A percentile compares a stretch with the other conserved stretches of the same genome.
Evolutionary conservation across 208 protist species (phyloP).

Genomic region (Leishmania arabica): DNA sequence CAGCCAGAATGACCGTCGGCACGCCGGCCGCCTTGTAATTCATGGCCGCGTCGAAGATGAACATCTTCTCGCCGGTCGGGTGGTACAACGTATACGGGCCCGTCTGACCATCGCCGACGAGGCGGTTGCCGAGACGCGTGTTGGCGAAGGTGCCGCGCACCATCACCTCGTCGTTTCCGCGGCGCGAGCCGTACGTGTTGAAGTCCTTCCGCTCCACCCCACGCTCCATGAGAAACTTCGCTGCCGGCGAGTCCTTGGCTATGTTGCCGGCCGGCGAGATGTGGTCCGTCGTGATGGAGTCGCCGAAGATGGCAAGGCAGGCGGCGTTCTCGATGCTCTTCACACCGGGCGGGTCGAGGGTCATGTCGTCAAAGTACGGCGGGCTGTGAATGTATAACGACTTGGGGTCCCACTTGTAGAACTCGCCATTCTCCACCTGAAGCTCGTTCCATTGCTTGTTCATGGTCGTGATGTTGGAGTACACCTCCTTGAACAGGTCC

Average conservation of each 20-base stretch:
- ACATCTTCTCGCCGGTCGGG: conserved; percentile 92
- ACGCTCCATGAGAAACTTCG: conserved; percentile 75
- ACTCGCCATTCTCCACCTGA: conserved; percentile 74
- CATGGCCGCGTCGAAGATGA: conserved; percentile 95
- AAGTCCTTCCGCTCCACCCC: conserved; percentile 94
- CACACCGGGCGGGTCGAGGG: conserved; percentile 44
- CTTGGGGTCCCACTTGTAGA: conserved; percentile 95
- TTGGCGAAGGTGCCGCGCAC: conserved; percentile 97
- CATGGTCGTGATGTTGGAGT: conserved; percentile 89
- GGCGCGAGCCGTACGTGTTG: conserved; percentile 96
- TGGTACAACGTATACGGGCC: conserved; percentile 93
- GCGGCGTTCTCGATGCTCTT: conserved; percentile 78
- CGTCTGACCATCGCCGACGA: conserved; percentile 90
- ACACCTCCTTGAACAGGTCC: conserved; percentile 92
- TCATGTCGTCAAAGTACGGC: conserved; percentile 95
- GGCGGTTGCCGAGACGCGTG: conserved; percentile 93
- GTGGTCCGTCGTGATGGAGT: conserved; percentile 97
- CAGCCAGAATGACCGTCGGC: conserved; percentile 93
- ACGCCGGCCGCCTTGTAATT: conserved; percentile 79
- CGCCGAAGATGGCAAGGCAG: conserved; percentile 93
- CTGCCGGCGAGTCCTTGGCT: conserved; percentile 93
- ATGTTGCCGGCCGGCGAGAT: conserved; percentile 97
- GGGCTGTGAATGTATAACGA: conserved; percentile 97
- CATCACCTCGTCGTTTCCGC: conserved; percentile 97
- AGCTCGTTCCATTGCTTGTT: conserved; percentile 94